Evolutionary conservation across 805 yeast species (phyloP).

Genomic region (Hemisphaericaspora nanyangensis): DNA sequence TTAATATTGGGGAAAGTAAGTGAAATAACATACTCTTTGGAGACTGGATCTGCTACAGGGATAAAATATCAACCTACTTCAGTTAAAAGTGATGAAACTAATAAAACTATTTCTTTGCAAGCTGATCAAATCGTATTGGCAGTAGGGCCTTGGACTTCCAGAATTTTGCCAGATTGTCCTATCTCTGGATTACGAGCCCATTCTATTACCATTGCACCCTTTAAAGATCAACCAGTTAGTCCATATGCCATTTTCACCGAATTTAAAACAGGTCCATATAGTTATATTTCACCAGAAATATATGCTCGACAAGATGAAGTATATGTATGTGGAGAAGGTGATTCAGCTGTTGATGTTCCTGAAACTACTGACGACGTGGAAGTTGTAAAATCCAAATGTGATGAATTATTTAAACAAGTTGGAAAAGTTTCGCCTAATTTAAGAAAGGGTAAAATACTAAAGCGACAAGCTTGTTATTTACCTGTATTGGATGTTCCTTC

Average conservation of each 20-base stretch:
- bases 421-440: constrained; percentile 70
- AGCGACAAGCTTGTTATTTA: constrained; percentile 90
- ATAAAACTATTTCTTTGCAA: constrained; percentile 39
- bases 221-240: constrained; percentile 63
- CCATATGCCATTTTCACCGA: constrained; percentile 96
- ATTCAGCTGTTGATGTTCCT: constrained; percentile 83
- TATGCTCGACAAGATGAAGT: constrained; percentile 95
- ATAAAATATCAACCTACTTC: constrained; percentile 56
- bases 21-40: constrained; percentile 58
- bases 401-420: constrained; percentile 77
- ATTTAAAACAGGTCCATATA: constrained; percentile 60
- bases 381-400: constrained; percentile 83
- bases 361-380: constrained; percentile 93
- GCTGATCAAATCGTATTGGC: constrained; percentile 82
- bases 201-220: constrained; percentile 86
- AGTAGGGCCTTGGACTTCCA: constrained; percentile 97
- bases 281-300: constrained; percentile 86
- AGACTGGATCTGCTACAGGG: constrained; percentile 67
- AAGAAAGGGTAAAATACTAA: constrained; percentile 67
- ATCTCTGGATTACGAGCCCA: constrained; percentile 93
- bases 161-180: constrained; percentile 87
- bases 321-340: constrained; percentile 97
- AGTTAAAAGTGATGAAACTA: constrained; percentile 21
- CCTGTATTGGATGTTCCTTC: constrained; percentile 94
- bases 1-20: constrained; percentile 81